Evolutionary conservation across 2,329 filamentous ascomycete species (phyloP).

Genomic region (Pseudodiploospora longispora): DNA sequence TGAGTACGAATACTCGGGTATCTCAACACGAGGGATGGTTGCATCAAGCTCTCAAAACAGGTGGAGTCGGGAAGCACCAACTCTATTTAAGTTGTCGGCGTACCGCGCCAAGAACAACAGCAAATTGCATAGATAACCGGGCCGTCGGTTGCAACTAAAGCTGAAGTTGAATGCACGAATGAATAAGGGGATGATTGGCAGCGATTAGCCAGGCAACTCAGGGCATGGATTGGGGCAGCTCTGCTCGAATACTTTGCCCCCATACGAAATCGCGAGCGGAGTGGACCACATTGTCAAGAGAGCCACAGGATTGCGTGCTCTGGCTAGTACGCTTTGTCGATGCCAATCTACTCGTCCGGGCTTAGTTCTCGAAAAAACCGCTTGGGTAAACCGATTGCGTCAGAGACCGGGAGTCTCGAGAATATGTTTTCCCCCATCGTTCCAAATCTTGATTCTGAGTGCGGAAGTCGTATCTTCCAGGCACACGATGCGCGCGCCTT

Average conservation of each 20-base stretch:
- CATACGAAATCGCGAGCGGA: background rate
- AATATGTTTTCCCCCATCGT: too few relatives aligned
- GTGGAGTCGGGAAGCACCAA: background rate
- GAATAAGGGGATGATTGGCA: background rate
- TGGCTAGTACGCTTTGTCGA: conserved; percentile 23
- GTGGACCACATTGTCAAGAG: conserved; percentile 11
- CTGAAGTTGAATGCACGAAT: background rate
- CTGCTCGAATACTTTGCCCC: background rate
- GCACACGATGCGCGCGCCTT: too few relatives aligned
- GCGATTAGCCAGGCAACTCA: background rate
- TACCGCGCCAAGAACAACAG: background rate
- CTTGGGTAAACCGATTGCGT: too few relatives aligned
- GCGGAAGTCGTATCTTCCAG: too few relatives aligned
- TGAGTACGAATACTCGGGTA: too few relatives aligned
- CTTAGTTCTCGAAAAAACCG: too few relatives aligned
- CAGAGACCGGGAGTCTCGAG: too few relatives aligned
- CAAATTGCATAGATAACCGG: background rate
- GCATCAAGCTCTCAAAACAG: background rate
- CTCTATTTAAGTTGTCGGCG: background rate
- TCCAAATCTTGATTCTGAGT: too few relatives aligned
- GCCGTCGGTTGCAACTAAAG: background rate
- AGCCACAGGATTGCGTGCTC: conserved; percentile 20
- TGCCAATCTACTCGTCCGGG: too few relatives aligned
- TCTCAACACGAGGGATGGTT: background rate
- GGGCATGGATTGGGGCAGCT: background rate